These are phyloP conservation scores for Umbelopsis sp. DNA, from an alignment of 192 early-diverging fungal species.

Conservation along the genomic window DNA sequence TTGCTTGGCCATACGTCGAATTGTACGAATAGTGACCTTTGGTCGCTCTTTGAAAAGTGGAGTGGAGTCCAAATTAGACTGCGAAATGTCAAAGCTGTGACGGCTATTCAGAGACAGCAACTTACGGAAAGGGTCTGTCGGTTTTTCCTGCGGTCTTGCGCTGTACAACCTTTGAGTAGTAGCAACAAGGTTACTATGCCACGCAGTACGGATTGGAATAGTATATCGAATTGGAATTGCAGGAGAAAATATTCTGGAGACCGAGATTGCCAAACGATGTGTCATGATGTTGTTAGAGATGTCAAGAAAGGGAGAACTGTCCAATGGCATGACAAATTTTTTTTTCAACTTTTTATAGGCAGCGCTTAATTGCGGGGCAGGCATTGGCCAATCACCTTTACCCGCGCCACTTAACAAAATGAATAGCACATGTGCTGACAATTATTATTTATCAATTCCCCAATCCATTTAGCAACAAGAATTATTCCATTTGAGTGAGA, in stretches of 20 bases:
- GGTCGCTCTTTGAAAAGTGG: slow-evolving; percentile 47
- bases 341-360: not conserved
- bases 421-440: not conserved
- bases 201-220: not conserved
- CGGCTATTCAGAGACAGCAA: not conserved
- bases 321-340: slow-evolving; percentile 11
- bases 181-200: not conserved
- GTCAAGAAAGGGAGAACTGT: not conserved
- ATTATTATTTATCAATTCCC: too few relatives aligned
- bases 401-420: not conserved
- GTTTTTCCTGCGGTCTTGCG: slow-evolving; percentile 8
- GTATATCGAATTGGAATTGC: not conserved
- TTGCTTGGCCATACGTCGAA: slow-evolving; percentile 72
- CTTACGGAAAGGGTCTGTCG: slow-evolving; percentile 1
- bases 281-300: not conserved
- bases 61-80: not conserved
- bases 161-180: slow-evolving; percentile 4
- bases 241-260: not conserved
- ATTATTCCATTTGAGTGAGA: not conserved
- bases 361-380: not conserved
- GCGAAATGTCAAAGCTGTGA: slow-evolving; percentile 11
- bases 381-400: slow-evolving; percentile 6
- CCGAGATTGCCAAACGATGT: not conserved
- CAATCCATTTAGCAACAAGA: not conserved
- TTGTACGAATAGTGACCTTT: slow-evolving; percentile 87